Base-by-base conservation (phyloP, 768 basidiomycete genomes). In the Mycena pura region DNA sequence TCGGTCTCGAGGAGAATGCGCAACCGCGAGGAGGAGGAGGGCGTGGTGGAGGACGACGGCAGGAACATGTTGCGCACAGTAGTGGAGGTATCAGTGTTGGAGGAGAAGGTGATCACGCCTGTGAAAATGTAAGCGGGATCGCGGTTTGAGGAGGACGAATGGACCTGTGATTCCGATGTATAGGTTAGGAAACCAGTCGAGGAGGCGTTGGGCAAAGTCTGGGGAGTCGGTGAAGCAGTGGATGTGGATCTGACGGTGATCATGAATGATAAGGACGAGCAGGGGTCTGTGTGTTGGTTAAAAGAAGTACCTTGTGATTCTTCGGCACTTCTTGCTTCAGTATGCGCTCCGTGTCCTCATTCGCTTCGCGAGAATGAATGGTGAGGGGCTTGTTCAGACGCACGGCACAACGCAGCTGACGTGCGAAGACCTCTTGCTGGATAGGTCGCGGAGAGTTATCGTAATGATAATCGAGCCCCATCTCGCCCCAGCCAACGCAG, bases 211-310 rank as follows among this genome's bases (percentile, higher is more conserved):
- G 0, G 88, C 93, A 65, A 93, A 88, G 19, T 78, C 86, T 0
- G 91, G 91, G 0, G 88, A 79, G 70, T 95, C 93, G 1, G 93
- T 93, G 73, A 91, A 95, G 69, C 93, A 95, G 65, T 95, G 93
- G 3, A 95, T 79, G 67, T 95, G 93, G 24, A 95, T 87, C 87
- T 91, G 60, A n/a, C 21, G 25, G 4, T n/a, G n/a, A n/a, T n/a
- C n/a, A n/a, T 27, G 27, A 6, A 3, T 24, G 28, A 44, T 8
- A 5, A 24, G n/a, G 27, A 21, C 14, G 10, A 32, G 22, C 24
- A 31, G 11, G 8, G n/a, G 9, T 38, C 22, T n/a, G 36, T 5
- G 32, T 21, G 9, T 17, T 10, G 21, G 45, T n/a, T n/a, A n/a
- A 17, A 6, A 64, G 79, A 1, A 9, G 34, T 28, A 90, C 91